Base-by-base conservation (phyloP, 1,284 basidiomycete genomes). In the Irpex lacteus region DNA sequence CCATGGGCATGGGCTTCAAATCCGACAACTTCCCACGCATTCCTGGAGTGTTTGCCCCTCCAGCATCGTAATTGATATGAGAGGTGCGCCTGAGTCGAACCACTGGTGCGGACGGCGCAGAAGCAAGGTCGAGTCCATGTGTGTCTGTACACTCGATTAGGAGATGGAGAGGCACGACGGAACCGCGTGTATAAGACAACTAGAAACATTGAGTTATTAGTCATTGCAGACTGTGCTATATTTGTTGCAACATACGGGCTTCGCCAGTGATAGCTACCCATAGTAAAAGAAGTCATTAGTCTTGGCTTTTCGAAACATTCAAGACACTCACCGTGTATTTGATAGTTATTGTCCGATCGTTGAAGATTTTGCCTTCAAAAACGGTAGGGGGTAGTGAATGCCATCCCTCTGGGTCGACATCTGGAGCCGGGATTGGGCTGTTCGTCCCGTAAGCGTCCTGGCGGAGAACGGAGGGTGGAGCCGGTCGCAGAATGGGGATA, bases 361-460 rank as follows among this genome's bases (percentile, higher is more conserved):
- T 36, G 34, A 63, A 63, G 13, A 63, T 38, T 15, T 49, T 63
- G 21, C 62, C 62, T 13, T 44, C 40, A 13, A 63, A 50, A 5
- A 19, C 15, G n/a, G 52, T 47, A 13, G 62, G 47, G 9, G 62
- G 13, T 37, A 63, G 9, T 52, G 50, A 36, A 53, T 59, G 62
- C 62, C 62, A 63, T 21, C 62, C 62, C 36, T 63, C 62, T 8
- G 62, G 62, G 44, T 63, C 62, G 13, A 15, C 47, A 26, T 63
- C 49, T 32, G 57, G 62, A 15, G 38, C 56, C n/a, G 50, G 21
- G 13, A 63, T 13, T 19, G 62, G 62, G 15, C 8, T 38, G 6
- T 53, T 8, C 19, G 47, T 44, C 19, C 52, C 56, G 37, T 63
- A 63, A 15, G 62, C 54, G 8, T 49, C 18, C 36, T 63, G 56